phyloP scores from a whole-genome alignment of 2,329 filamentous ascomycete species.

The Fusarium sp. region DNA sequence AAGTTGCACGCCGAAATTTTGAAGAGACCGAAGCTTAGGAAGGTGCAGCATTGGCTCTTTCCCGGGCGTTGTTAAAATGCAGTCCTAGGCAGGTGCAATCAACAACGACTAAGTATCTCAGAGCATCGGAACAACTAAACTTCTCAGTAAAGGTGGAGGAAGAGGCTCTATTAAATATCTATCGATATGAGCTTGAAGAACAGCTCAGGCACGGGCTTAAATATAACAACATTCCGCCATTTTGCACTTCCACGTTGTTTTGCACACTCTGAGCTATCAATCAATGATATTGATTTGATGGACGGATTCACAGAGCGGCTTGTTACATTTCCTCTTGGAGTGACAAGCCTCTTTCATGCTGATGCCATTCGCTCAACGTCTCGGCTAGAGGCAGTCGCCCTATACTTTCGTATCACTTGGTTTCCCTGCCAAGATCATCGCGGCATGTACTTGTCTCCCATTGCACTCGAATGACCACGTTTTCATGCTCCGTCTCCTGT shows the following conservation, averaged over 20 bases:
- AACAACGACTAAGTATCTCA: neutral
- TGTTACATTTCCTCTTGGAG: constrained; percentile 29
- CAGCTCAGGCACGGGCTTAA: neutral
- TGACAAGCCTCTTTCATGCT: constrained; percentile 29
- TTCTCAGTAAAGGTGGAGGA: neutral
- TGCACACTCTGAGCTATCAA: constrained; percentile 1
- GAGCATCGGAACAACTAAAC: neutral
- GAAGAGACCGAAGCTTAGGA: neutral
- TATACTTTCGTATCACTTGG: constrained; percentile 30
- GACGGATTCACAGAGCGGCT: constrained; percentile 33
- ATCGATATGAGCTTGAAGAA: neutral
- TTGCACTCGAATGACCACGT: constrained; percentile 30
- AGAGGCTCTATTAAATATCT: constrained; percentile 3
- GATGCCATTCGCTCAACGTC: constrained; percentile 18
- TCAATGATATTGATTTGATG: neutral
- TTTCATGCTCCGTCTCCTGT: constrained; percentile 23
- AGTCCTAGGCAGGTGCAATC: constrained; percentile 5
- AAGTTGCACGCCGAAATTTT: neutral
- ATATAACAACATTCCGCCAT: neutral
- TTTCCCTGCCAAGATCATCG: constrained; percentile 32
- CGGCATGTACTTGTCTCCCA: constrained; percentile 3
- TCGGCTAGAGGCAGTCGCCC: constrained; percentile 39
- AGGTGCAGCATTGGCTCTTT: constrained; percentile 7
- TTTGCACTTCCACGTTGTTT: constrained; percentile 12
- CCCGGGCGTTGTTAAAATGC: neutral